These are phyloP conservation scores for Stachybotrys chartarum DNA, from an alignment of 2,329 filamentous ascomycete genomes.

Conservation along the genomic window DNA sequence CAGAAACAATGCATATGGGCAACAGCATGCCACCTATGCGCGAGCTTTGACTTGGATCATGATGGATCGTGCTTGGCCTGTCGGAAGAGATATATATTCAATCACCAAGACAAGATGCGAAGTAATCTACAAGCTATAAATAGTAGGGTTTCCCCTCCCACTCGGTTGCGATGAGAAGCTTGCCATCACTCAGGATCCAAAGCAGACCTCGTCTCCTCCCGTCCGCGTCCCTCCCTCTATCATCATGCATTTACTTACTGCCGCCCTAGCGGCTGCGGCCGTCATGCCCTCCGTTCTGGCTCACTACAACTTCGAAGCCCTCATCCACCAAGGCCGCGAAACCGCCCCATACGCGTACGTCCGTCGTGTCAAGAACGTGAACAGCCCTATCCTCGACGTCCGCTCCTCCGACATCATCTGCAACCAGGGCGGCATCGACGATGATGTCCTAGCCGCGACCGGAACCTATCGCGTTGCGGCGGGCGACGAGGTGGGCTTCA, in stretches of 20 bases:
- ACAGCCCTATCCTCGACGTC: background rate
- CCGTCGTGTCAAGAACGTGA: conserved; percentile 8
- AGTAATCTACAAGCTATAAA: background rate
- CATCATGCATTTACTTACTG: background rate
- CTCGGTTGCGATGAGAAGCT: no score
- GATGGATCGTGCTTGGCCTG: background rate
- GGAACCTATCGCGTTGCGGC: background rate
- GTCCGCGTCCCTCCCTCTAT: background rate
- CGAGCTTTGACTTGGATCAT: background rate
- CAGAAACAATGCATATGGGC: no score
- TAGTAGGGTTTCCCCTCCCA: no score
- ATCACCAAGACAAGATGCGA: background rate
- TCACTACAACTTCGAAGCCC: conserved; percentile 11
- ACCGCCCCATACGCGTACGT: conserved; percentile 10
- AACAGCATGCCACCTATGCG: no score
- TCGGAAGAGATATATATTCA: background rate
- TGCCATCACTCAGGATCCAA: background rate
- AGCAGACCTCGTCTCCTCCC: background rate
- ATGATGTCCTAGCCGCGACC: background rate
- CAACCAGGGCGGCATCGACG: background rate
- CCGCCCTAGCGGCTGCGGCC: background rate
- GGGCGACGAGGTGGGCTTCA: background rate
- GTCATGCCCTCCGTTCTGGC: conserved; percentile 4
- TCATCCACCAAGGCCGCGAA: conserved; percentile 11
- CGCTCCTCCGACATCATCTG: background rate